These are phyloP conservation scores for Coemansia sp. DNA, from an alignment of 192 early-diverging fungal species.

Conservation along the genomic window DNA sequence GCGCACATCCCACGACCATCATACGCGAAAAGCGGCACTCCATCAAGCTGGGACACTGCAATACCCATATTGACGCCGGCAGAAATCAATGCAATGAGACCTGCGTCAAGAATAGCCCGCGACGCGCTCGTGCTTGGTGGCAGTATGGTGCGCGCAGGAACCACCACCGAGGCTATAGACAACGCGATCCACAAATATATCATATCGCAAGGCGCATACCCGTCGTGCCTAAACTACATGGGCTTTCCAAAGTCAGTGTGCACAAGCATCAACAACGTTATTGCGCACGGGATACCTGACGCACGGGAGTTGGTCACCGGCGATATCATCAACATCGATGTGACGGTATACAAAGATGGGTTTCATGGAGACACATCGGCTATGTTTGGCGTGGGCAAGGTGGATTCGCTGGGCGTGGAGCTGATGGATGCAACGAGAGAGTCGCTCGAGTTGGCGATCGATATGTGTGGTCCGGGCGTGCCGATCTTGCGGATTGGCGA, in stretches of 20 bases:
- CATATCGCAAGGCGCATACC: conserved; percentile 60
- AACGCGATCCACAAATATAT: conserved; percentile 57
- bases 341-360: conserved; percentile 66
- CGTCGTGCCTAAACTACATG: conserved; percentile 76
- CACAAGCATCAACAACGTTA: conserved; percentile 82
- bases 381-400: conserved; percentile 63
- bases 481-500: conserved; percentile 67
- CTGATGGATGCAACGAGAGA: conserved; percentile 62
- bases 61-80: conserved; percentile 49
- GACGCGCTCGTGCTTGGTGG: conserved; percentile 59
- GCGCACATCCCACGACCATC: conserved; percentile 55
- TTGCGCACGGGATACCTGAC: conserved; percentile 78
- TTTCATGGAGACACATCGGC: conserved; percentile 75
- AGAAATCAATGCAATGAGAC: conserved; percentile 50
- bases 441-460: conserved; percentile 61
- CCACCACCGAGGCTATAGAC: conserved; percentile 59
- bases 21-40: conserved; percentile 60
- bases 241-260: conserved; percentile 76
- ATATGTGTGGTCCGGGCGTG: conserved; percentile 72
- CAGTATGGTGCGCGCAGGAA: conserved; percentile 50
- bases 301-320: conserved; percentile 60
- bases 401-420: conserved; percentile 58
- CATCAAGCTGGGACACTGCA: conserved; percentile 47
- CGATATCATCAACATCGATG: conserved; percentile 78
- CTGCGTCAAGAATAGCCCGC: conserved; percentile 60